phyloP scores from a whole-genome alignment of 805 yeast genomes.

The Zygotorulaspora danielsina region DNA sequence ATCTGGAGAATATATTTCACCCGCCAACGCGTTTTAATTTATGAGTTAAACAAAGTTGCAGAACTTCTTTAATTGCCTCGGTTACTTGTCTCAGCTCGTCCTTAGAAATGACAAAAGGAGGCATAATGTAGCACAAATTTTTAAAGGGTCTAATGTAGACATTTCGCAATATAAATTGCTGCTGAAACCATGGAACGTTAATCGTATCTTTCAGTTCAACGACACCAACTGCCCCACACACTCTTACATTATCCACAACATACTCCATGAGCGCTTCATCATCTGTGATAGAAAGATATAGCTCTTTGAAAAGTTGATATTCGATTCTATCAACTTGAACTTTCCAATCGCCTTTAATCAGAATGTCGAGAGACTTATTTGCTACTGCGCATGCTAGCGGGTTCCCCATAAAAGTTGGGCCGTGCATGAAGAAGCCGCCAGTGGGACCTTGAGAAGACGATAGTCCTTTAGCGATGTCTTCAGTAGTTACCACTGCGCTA shows the following conservation, averaged over 20 bases:
- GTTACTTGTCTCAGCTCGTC: constrained; percentile 15
- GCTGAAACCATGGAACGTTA: constrained; percentile 25
- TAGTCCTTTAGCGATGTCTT: constrained; percentile 18
- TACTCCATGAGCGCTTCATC: constrained; percentile 5
- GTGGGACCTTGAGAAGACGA: constrained; percentile 19
- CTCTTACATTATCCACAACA: constrained; percentile 19
- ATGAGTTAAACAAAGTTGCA: neutral
- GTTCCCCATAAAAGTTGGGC: constrained; percentile 33
- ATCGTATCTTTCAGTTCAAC: constrained; percentile 20
- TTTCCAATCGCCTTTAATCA: constrained; percentile 25
- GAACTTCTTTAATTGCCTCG: constrained; percentile 5
- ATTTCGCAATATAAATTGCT: constrained; percentile 15
- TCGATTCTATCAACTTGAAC: constrained; percentile 21
- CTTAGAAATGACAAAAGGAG: constrained; percentile 25
- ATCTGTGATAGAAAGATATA: constrained; percentile 13
- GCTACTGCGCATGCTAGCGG: constrained; percentile 31
- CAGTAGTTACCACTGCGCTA: constrained; percentile 25
- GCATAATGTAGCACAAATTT: constrained; percentile 27
- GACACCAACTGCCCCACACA: constrained; percentile 27
- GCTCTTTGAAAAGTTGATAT: constrained; percentile 15
- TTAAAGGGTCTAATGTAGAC: constrained; percentile 29
- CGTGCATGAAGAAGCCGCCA: constrained; percentile 31
- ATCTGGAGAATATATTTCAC: too few species aligned
- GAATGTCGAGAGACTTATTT: constrained; percentile 22
- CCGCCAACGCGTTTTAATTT: too few species aligned